Evolutionary conservation across 768 basidiomycete species (phyloP).

Genomic region (Suillus subalutaceus): DNA sequence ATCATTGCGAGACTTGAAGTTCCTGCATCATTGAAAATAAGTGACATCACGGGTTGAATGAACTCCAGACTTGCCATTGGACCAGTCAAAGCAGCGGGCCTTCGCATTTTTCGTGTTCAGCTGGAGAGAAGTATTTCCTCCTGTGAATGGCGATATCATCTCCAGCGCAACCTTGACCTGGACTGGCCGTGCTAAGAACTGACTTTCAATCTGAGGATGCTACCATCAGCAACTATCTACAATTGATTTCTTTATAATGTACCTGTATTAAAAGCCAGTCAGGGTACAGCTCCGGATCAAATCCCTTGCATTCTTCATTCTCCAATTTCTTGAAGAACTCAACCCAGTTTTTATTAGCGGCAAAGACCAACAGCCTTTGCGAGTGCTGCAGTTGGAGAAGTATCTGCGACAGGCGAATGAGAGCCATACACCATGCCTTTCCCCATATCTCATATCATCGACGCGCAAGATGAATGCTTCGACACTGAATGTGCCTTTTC

Average conservation of each 20-base stretch:
- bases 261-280: constrained; percentile 21
- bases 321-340: no score
- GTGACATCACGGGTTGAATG: neutral
- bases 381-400: no score
- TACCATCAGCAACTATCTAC: neutral
- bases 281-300: constrained; percentile 3
- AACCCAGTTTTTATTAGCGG: no score
- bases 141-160: constrained; percentile 28
- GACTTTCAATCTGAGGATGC: constrained; percentile 24
- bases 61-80: no score
- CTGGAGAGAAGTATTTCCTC: constrained; percentile 27
- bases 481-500: no score
- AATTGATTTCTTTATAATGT: neutral
- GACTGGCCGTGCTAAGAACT: constrained; percentile 26
- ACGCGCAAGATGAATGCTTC: no score
- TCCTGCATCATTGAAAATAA: constrained; percentile 37
- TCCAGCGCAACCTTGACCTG: constrained; percentile 27
- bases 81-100: constrained; percentile 12
- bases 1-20: constrained; percentile 95
- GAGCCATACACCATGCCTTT: no score
- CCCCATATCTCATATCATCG: no score
- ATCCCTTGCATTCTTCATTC: constrained; percentile 11
- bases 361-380: no score
- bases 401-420: no score
- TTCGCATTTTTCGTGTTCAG: constrained; percentile 34